Conservation (phyloP, 345 rosid genomes). For the Populus simonii region DNA sequence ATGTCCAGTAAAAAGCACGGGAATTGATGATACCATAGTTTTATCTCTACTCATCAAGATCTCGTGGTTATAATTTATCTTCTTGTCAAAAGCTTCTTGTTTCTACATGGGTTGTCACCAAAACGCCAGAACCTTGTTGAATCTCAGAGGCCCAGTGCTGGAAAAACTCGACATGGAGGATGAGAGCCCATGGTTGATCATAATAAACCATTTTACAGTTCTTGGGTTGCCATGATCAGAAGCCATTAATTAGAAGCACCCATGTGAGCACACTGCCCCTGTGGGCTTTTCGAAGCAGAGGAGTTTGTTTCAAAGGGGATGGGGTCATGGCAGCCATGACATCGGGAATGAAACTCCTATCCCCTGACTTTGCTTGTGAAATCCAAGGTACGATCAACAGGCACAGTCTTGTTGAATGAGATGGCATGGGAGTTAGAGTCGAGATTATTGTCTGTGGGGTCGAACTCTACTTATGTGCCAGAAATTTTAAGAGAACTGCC, state of each 20-base stretch:
- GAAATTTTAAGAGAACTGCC: constrained; percentile 18
- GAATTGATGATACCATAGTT: not conserved
- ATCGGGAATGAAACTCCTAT: constrained; percentile 36
- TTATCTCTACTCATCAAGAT: not conserved
- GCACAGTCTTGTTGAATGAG: constrained; percentile 25
- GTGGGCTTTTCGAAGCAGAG: constrained; percentile 13
- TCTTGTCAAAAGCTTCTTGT: constrained; percentile 9
- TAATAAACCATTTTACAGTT: fast-evolving
- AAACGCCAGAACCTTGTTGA: not conserved
- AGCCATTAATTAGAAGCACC: not conserved
- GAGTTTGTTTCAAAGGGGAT: not conserved
- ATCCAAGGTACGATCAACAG: constrained; percentile 25
- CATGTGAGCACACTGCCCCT: constrained; percentile 43
- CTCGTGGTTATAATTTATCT: constrained; percentile 8
- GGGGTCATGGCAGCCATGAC: constrained; percentile 34
- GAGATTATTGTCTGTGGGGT: constrained; percentile 11
- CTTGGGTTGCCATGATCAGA: not conserved
- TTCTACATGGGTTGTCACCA: not conserved
- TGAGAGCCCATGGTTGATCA: not conserved
- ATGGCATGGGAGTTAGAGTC: constrained; percentile 34
- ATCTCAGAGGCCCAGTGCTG: not conserved
- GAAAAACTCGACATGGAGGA: not conserved
- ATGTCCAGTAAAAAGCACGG: not conserved
- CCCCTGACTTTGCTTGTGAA: constrained; percentile 19
- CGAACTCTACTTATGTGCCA: constrained; percentile 8